Evolutionary conservation across 805 yeast genomes (phyloP).

Genomic region (Lipomyces orientalis): DNA sequence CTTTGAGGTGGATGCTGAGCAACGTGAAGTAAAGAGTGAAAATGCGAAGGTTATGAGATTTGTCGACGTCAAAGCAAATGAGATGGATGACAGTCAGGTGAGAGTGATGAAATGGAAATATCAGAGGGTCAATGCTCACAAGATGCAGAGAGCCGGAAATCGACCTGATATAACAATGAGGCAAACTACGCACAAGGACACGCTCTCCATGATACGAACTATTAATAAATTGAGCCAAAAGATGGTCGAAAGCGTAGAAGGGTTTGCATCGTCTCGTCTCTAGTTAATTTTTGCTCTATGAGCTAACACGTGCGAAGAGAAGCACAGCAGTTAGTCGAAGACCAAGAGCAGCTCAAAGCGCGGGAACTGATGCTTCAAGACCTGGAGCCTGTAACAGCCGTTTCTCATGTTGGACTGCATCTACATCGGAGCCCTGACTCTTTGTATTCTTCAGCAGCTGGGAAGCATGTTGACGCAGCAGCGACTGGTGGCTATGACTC

Average conservation of each 20-base stretch:
- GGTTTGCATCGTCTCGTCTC: conserved; percentile 38
- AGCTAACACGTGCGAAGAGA: conserved; percentile 22
- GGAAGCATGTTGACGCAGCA: not conserved
- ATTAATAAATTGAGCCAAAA: conserved; percentile 88
- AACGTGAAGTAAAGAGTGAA: conserved; percentile 29
- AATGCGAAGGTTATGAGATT: conserved; percentile 64
- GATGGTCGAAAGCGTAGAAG: conserved; percentile 56
- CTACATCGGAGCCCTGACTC: conserved; percentile 22
- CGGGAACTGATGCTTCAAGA: conserved; percentile 26
- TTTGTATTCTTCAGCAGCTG: not conserved
- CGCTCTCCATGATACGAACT: conserved; percentile 76
- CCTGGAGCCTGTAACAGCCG: conserved; percentile 18
- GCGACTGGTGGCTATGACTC: not conserved
- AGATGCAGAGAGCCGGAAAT: conserved; percentile 59
- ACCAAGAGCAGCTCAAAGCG: conserved; percentile 38
- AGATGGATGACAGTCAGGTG: no score
- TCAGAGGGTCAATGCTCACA: not conserved
- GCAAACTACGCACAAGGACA: conserved; percentile 65
- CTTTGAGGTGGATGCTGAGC: conserved; percentile 60
- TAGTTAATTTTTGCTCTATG: conserved; percentile 42
- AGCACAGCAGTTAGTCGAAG: conserved; percentile 38
- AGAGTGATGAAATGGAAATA: no score
- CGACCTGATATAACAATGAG: conserved; percentile 89
- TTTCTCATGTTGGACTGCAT: conserved; percentile 31
- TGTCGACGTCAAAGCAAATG: conserved; percentile 80